These are phyloP conservation scores for Russula griseocarnosa DNA, from an alignment of 768 basidiomycete genomes.

Conservation along the genomic window DNA sequence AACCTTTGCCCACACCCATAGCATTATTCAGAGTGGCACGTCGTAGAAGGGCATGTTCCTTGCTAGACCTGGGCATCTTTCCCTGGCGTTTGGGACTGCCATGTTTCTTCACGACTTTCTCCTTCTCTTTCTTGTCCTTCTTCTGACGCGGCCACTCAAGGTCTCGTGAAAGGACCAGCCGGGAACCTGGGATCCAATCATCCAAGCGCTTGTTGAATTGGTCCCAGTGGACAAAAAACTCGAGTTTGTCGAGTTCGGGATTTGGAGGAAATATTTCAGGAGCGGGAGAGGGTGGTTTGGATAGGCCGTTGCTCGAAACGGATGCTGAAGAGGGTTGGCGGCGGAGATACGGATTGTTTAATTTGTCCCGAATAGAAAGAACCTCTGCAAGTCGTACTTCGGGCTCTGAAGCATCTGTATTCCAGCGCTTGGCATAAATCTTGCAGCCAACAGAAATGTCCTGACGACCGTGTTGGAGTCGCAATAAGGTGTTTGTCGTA, in stretches of 20 bases:
- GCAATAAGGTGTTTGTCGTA: conserved; percentile 20
- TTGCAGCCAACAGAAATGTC: conserved; percentile 92
- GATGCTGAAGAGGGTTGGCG: conserved; percentile 38
- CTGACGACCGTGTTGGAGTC: conserved; percentile 40
- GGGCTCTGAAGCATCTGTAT: conserved; percentile 55
- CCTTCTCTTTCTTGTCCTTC: conserved; percentile 51
- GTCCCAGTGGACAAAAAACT: conserved; percentile 99
- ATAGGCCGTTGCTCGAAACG: conserved; percentile 31
- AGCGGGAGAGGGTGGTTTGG: conserved; percentile 29
- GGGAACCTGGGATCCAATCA: conserved; percentile 90
- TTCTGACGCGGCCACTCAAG: conserved; percentile 97
- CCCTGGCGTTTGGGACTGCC: conserved; percentile 27
- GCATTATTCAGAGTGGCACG: conserved; percentile 43
- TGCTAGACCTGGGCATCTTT: conserved; percentile 29
- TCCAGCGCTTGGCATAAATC: conserved; percentile 83
- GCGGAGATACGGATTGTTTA: conserved; percentile 55
- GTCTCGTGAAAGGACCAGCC: conserved; percentile 78
- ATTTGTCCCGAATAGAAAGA: conserved; percentile 88
- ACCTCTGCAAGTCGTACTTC: conserved; percentile 96
- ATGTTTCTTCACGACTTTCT: conserved; percentile 58
- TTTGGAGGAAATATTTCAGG: conserved; percentile 45
- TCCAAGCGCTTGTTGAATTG: conserved; percentile 99
- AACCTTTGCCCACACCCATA: conserved; percentile 29
- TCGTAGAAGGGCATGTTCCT: conserved; percentile 28
- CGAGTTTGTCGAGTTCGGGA: conserved; percentile 69